These are phyloP conservation scores for Fraxinus sp. DNA, from an alignment of 305 asterid genomes.

Conservation along the genomic window DNA sequence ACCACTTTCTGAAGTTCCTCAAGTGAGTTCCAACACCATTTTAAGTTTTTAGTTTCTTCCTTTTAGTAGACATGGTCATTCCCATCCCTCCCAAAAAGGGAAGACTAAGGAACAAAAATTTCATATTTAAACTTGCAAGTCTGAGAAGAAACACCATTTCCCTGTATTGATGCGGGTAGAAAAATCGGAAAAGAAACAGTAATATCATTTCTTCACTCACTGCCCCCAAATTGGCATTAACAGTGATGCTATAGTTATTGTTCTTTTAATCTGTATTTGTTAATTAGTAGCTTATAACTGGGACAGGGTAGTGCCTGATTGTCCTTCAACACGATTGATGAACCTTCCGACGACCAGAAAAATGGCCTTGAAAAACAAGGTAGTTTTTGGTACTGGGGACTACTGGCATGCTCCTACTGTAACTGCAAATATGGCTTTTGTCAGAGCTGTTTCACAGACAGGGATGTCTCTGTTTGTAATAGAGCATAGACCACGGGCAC, in stretches of 20 bases:
- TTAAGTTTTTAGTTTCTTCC: background rate
- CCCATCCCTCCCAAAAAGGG: background rate
- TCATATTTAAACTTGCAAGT: constrained; percentile 13
- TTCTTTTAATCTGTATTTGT: background rate
- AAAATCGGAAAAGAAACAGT: background rate
- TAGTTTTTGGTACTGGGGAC: constrained; percentile 92
- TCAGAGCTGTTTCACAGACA: constrained; percentile 83
- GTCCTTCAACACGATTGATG: constrained; percentile 69
- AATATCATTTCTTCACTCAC: background rate
- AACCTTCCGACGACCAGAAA: constrained; percentile 84
- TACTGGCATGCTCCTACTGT: constrained; percentile 74
- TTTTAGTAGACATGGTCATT: constrained; percentile 6
- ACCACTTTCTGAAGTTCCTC: constrained; percentile 60
- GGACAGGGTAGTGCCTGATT: constrained; percentile 77
- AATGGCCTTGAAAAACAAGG: constrained; percentile 78
- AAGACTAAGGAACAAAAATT: constrained; percentile 10
- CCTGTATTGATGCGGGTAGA: background rate
- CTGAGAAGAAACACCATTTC: background rate
- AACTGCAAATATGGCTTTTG: constrained; percentile 91
- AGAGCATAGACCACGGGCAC: constrained; percentile 85
- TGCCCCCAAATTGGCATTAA: background rate
- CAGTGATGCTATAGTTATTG: constrained; percentile 12
- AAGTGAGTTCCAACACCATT: constrained; percentile 46
- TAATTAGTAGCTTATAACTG: constrained; percentile 25
- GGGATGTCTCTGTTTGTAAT: constrained; percentile 74